These are phyloP conservation scores for Centaurea solstitialis DNA, from an alignment of 129 eudicot species.

Conservation along the genomic window DNA sequence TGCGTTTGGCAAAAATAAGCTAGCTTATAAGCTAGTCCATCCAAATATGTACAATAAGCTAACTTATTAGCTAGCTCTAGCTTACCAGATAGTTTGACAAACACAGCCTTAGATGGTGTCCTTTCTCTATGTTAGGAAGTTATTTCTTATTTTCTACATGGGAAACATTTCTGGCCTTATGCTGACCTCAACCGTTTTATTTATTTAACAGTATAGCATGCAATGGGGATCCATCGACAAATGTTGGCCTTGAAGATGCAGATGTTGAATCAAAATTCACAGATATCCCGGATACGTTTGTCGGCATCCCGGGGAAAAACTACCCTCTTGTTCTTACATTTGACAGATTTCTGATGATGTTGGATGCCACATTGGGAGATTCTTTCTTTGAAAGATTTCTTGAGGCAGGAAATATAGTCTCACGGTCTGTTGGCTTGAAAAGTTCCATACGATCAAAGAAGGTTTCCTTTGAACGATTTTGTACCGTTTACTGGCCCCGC, in stretches of 20 bases:
- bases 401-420: conserved; percentile 28
- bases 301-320: conserved; percentile 35
- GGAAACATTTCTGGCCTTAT: too few species aligned
- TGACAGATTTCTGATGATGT: conserved; percentile 71
- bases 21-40: too few species aligned
- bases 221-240: conserved; percentile 21
- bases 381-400: conserved; percentile 66
- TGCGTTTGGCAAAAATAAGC: too few species aligned
- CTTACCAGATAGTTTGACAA: too few species aligned
- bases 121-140: too few species aligned
- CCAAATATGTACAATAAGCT: too few species aligned
- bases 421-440: conserved; percentile 52
- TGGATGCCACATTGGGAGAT: conserved; percentile 59
- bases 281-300: conserved; percentile 61
- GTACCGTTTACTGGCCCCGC: conserved; percentile 67
- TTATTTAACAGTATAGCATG: conserved; percentile 40
- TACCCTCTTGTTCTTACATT: conserved; percentile 84
- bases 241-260: conserved; percentile 29
- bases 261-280: conserved; percentile 40
- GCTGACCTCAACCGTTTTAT: background rate
- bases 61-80: too few species aligned
- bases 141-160: background rate
- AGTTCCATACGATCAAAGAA: conserved; percentile 55
- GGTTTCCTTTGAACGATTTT: conserved; percentile 61
- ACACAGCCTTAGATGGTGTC: too few species aligned